phyloP scores from a whole-genome alignment of 2,329 filamentous ascomycete species.

The Raffaelea ambrosiae region DNA sequence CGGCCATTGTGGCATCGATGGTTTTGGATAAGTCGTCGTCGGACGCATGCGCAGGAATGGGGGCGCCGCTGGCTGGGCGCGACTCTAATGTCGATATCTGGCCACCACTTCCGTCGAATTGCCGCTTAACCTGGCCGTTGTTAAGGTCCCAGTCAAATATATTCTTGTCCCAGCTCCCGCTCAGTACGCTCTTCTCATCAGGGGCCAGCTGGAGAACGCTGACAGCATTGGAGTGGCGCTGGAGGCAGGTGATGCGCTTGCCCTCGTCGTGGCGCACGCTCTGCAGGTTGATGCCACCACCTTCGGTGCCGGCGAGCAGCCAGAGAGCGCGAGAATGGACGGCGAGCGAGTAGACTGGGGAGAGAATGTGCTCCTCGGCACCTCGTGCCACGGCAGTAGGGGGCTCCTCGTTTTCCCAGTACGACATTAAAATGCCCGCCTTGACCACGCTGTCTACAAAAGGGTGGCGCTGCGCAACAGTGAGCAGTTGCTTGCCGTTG shows the following conservation, averaged over 20 bases:
- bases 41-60: conserved; percentile 62
- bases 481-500: conserved; percentile 87
- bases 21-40: conserved; percentile 47
- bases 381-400: conserved; percentile 28
- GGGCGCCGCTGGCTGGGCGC: conserved; percentile 65
- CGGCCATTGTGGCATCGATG: conserved; percentile 64
- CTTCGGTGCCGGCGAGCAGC: conserved; percentile 84
- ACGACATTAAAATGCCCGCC: conserved; percentile 86
- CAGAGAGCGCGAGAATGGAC: conserved; percentile 85
- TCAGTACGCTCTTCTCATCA: conserved; percentile 81
- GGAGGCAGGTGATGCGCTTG: conserved; percentile 73
- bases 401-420: conserved; percentile 96
- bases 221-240: conserved; percentile 83
- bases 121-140: conserved; percentile 65
- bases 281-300: conserved; percentile 86
- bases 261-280: conserved; percentile 92
- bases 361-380: conserved; percentile 57
- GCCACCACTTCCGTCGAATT: conserved; percentile 67
- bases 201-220: conserved; percentile 74
- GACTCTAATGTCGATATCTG: conserved; percentile 88
- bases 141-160: conserved; percentile 94
- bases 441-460: conserved; percentile 98
- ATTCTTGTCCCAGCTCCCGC: conserved; percentile 93
- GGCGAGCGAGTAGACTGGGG: conserved; percentile 88
- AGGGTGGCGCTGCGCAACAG: conserved; percentile 89